Base-by-base conservation (phyloP, 2,329 filamentous ascomycete species). In the Chrysoporthe puriensis region DNA sequence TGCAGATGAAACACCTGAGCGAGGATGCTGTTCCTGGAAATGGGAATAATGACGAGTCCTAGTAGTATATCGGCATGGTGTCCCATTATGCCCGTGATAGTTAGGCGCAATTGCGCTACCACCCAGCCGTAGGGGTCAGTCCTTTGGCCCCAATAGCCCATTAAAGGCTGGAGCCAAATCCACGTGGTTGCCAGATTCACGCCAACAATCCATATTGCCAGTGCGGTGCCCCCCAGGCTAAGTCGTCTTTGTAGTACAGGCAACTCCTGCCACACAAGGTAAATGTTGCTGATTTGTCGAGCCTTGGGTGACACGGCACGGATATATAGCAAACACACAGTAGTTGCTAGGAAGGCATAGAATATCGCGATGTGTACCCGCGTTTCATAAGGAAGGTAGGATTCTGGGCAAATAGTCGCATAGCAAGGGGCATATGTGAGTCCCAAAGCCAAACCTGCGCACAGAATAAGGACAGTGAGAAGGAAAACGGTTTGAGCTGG, bases 381-480 rank as follows among this genome's bases (percentile, higher is more conserved):
- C 2, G 69, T 70, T 16, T 70, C 65, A 36, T 67, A 68, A 4
- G 65, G 48, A 11, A 71, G 52, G 18, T 63, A 70, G 1, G 64
- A 62, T 26, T 71, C 70, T 3, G 69, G 64, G 52, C 70, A 71
- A 18, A 71, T 60, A 0, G 69, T 67, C 1, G 69, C 34, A 46
- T 71, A 71, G 21, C 70, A 71, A 2, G 67, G 70, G 0, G 54
- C 54, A 32, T 67, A 71, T 18, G 70, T 71, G 9, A 71, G 69
- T 18, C 65, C 69, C 34, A 63, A 11, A 9, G 70, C 69, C 57
- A 72, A 36, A 3, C 63, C 63, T 14, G 59, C 36, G 11, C 21
- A 32, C n/a, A 60, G 26, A 56, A 4, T 34, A 26, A 62, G 42
- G 13, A 50, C 42, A 44, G 61, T 4, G n/a, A 66, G 46, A 4